A percentile compares a stretch with the other conserved stretches of the same genome.
phyloP scores from a whole-genome alignment of 768 basidiomycete genomes.

The Rickenella mellea region DNA sequence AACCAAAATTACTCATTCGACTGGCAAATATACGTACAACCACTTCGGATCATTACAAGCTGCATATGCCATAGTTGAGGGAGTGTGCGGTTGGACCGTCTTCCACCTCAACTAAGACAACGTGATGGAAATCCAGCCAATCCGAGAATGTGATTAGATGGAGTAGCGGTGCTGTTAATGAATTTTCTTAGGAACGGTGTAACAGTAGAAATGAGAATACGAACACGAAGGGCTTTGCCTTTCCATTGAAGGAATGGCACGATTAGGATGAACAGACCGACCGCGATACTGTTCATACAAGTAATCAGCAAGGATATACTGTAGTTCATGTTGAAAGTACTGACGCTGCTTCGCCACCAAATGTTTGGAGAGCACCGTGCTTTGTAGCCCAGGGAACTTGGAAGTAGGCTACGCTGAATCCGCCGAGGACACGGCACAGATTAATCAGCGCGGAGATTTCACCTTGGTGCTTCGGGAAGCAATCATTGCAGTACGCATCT shows the following conservation, averaged over 20 bases:
- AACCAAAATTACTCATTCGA: no score
- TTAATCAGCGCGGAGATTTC: constrained; percentile 58
- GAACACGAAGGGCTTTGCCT: constrained; percentile 35
- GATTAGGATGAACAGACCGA: constrained; percentile 38
- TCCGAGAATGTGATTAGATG: no score
- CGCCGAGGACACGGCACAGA: constrained; percentile 43
- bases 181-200: background rate
- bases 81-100: no score
- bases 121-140: no score
- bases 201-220: constrained; percentile 6
- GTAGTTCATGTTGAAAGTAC: constrained; percentile 13
- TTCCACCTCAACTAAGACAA: no score
- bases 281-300: constrained; percentile 29
- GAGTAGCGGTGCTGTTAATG: background rate
- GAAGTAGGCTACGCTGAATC: constrained; percentile 58
- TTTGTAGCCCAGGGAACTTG: constrained; percentile 57
- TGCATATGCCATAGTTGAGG: no score
- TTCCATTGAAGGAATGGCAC: constrained; percentile 43
- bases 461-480: constrained; percentile 42
- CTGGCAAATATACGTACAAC: no score
- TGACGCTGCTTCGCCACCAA: constrained; percentile 54
- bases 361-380: constrained; percentile 50
- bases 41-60: no score
- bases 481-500: constrained; percentile 42
- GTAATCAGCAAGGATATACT: background rate